These are phyloP conservation scores for Mollisiaceae sp. DNA, from an alignment of 2,329 filamentous ascomycete genomes.

Conservation along the genomic window DNA sequence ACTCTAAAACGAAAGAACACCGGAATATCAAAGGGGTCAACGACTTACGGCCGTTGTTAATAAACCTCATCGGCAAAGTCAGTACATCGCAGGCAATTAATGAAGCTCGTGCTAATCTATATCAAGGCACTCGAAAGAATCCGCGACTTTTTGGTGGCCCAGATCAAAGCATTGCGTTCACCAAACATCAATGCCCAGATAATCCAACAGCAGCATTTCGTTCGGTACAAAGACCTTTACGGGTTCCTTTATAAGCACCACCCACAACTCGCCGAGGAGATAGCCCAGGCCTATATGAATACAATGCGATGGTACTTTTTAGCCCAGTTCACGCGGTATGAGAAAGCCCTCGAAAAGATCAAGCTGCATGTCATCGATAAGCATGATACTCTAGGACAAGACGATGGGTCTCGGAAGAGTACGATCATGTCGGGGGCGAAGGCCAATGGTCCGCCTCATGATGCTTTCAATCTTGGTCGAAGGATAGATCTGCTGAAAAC, in stretches of 20 bases:
- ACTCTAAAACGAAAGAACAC: slow-evolving; percentile 66
- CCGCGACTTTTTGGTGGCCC: slow-evolving; percentile 89
- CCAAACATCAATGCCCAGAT: slow-evolving; percentile 97
- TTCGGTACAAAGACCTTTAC: slow-evolving; percentile 88
- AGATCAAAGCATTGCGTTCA: slow-evolving; percentile 91
- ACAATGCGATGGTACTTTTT: slow-evolving; percentile 99
- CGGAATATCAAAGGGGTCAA: slow-evolving; percentile 75
- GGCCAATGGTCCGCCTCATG: slow-evolving; percentile 67
- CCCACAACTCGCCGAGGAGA: slow-evolving; percentile 82
- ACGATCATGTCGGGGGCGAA: slow-evolving; percentile 59
- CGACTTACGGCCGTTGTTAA: slow-evolving; percentile 83
- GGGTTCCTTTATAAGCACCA: slow-evolving; percentile 85
- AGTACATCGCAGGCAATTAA: slow-evolving; percentile 18
- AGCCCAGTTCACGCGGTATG: slow-evolving; percentile 89
- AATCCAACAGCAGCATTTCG: slow-evolving; percentile 90
- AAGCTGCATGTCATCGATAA: slow-evolving; percentile 84
- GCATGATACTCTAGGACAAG: slow-evolving; percentile 81
- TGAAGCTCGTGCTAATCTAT: slow-evolving; percentile 27
- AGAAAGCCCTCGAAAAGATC: slow-evolving; percentile 81
- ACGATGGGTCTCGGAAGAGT: slow-evolving; percentile 71
- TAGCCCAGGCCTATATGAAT: slow-evolving; percentile 92
- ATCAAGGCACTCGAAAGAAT: slow-evolving; percentile 85
- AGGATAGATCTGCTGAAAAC: slow-evolving; percentile 82
- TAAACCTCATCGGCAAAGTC: slow-evolving; percentile 83
- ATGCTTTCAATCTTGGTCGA: slow-evolving; percentile 87